Base-by-base conservation (phyloP, 805 yeast species). In the Scheffersomyces amazonensis region DNA sequence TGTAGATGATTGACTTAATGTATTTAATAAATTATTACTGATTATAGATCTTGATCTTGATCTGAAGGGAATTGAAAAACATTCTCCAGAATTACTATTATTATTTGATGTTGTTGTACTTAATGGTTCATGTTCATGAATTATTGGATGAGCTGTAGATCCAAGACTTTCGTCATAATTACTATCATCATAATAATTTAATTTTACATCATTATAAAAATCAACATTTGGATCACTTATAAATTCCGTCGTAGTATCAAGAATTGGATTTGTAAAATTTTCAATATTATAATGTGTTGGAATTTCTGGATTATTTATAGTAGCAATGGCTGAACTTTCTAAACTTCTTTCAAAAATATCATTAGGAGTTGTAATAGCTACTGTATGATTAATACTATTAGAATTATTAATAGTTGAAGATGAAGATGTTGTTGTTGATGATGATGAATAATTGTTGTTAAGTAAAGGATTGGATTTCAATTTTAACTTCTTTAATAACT, bases 171-270 rank as follows among this genome's bases (percentile, higher is more conserved):
- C 10, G 10, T 7, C 10, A n/a, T n/a, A n/a, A 20, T 20, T 20
- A 20, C 9, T 20, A 24, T 44, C 48, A 31, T 37, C 36, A 21
- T 36, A 39, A 25, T 37, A 41, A 32, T 42, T 42, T 22, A 44
- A 35, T 27, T 56, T 49, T 20, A 62, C 61, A 27, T 49, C 41
- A 21, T 53, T 46, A 31, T 39, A 40, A 10, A 42, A 19, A 25
- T 54, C 55, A 4, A 58, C 43, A 5, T 47, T 36, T 10, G 67
- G 66, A 35, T 62, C 50, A 31, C 48, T 43, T 13, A 60, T 37
- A 20, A 60, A 52, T 39, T 62, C 65, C 0, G 66, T 47, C 16
- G 66, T 55, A 29, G 55, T 44, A 42, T 60, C 66, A 32, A 62
- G 43, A 9, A 57, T 56, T 7, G 68, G 68, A 13, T 56, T 54